phyloP scores from a whole-genome alignment of 148 eudicot genomes.

The Dianthus caryophyllus region DNA sequence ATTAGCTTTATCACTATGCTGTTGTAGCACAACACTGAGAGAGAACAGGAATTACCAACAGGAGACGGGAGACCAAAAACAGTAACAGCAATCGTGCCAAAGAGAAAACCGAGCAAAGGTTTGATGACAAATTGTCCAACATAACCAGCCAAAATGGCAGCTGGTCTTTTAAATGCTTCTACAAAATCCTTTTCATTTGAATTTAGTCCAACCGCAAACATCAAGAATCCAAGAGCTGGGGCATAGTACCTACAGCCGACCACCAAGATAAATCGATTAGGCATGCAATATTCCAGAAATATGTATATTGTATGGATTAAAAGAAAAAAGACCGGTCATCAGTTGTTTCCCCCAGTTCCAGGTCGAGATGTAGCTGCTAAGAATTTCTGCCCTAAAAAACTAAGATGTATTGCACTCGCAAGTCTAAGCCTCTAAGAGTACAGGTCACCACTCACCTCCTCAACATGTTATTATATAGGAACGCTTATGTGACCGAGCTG shows the following conservation, averaged over 20 bases:
- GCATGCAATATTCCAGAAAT: background rate
- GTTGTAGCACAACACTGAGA: constrained; percentile 4
- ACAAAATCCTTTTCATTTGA: constrained; percentile 85
- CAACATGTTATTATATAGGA: background rate
- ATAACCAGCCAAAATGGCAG: constrained; percentile 77
- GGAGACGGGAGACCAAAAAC: constrained; percentile 71
- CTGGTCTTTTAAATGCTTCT: constrained; percentile 83
- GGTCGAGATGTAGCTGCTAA: background rate
- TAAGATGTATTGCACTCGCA: background rate
- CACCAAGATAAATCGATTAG: constrained; percentile 9
- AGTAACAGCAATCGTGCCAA: constrained; percentile 69
- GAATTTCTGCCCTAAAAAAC: background rate
- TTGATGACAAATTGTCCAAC: constrained; percentile 78
- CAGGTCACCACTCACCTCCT: background rate
- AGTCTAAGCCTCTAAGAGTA: background rate
- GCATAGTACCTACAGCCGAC: constrained; percentile 70
- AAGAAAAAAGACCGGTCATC: background rate
- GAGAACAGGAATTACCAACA: constrained; percentile 41
- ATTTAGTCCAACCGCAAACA: constrained; percentile 94
- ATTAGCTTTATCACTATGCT: constrained; percentile 5
- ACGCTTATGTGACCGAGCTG: background rate
- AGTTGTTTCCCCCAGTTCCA: background rate
- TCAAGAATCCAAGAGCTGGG: constrained; percentile 84
- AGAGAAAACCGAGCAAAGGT: constrained; percentile 81
- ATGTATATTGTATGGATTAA: background rate